Evolutionary conservation across 345 rosid genomes (phyloP).

Genomic region (Moricandia arvensis): DNA sequence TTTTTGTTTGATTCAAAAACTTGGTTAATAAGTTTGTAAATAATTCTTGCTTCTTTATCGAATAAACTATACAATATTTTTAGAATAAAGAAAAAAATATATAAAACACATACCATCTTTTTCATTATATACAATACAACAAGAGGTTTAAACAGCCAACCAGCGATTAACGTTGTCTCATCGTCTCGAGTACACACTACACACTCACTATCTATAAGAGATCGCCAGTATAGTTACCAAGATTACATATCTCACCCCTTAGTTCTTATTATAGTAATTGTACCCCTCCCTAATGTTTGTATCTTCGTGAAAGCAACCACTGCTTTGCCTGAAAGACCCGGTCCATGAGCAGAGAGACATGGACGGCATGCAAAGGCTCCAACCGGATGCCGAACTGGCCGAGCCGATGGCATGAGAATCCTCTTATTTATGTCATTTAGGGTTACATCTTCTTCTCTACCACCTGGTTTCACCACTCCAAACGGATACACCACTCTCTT

Average conservation of each 20-base stretch:
- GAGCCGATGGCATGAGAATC: slow-evolving; percentile 75
- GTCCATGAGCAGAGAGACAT: slow-evolving; percentile 61
- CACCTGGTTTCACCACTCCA: slow-evolving; percentile 95
- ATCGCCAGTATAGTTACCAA: background rate
- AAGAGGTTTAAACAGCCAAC: slow-evolving; percentile 1
- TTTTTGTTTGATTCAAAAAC: background rate
- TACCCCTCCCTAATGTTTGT: slow-evolving; percentile 90
- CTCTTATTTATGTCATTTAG: slow-evolving; percentile 82
- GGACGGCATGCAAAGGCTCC: slow-evolving; percentile 94
- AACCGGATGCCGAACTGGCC: slow-evolving; percentile 92
- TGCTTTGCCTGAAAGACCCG: slow-evolving; percentile 88
- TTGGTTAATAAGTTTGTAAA: background rate
- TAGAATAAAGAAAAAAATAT: background rate
- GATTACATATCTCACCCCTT: slow-evolving; percentile 51
- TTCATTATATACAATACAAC: slow-evolving; percentile 27
- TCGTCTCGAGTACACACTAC: background rate
- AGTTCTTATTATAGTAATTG: slow-evolving; percentile 92
- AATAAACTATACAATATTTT: background rate
- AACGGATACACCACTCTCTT: slow-evolving; percentile 85
- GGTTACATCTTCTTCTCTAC: slow-evolving; percentile 79
- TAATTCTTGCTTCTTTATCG: background rate
- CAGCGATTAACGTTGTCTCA: background rate
- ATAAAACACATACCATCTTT: background rate
- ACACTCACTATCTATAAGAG: background rate
- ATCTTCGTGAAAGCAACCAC: slow-evolving; percentile 90